These are phyloP conservation scores for Sporobolomyces phaffii DNA, from an alignment of 768 basidiomycete species.

Conservation along the genomic window DNA sequence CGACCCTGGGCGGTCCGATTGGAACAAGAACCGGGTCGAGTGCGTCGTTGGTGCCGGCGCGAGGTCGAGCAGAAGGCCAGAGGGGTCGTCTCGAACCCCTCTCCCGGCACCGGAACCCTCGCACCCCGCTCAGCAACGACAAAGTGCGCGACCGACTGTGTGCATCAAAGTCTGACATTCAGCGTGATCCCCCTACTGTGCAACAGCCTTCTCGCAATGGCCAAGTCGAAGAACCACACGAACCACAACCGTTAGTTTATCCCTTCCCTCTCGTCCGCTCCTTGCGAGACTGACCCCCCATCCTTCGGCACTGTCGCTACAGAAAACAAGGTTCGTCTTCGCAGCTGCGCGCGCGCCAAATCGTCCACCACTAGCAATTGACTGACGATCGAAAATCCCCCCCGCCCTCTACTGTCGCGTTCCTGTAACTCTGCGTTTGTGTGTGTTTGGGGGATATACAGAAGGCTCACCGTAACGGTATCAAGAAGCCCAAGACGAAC, in stretches of 20 bases:
- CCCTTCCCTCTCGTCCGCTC: background rate
- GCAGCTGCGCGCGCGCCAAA: no score
- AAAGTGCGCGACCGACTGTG: no score
- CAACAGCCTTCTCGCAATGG: slow-evolving; percentile 54
- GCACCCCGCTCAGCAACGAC: no score
- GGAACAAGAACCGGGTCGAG: no score
- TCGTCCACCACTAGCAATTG: background rate
- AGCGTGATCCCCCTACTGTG: no score
- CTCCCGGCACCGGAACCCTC: no score
- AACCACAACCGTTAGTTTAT: slow-evolving; percentile 34
- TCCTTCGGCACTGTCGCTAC: background rate
- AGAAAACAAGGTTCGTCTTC: slow-evolving; percentile 17
- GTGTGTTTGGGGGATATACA: slow-evolving; percentile 10
- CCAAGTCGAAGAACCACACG: slow-evolving; percentile 85
- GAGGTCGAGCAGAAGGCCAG: no score
- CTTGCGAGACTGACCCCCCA: background rate
- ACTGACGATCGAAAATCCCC: background rate
- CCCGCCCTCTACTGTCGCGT: background rate
- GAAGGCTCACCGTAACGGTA: slow-evolving; percentile 97
- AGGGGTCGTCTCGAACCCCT: no score
- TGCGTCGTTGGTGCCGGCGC: no score
- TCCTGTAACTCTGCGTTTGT: no score
- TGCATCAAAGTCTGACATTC: no score
- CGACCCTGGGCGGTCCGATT: no score
- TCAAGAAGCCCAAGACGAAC: slow-evolving; percentile 70